A percentile compares a stretch with the other conserved stretches of the same genome.
Conservation (phyloP, 257 asterid species). For the Marsdenia floribunda region DNA sequence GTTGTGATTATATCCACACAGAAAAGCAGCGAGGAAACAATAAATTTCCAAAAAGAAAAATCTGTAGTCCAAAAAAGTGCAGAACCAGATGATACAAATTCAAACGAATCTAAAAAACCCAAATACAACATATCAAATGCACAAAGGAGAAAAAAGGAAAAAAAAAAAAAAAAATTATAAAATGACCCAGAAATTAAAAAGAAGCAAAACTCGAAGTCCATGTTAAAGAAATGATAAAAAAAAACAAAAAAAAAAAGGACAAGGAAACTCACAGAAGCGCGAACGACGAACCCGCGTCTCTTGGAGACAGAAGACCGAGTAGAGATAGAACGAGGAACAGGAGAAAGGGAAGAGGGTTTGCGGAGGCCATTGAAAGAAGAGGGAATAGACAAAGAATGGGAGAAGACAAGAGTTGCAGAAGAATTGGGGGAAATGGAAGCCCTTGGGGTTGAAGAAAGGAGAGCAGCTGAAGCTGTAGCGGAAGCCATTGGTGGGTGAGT, state of each 20-base stretch:
- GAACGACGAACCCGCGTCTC: constrained; percentile 36
- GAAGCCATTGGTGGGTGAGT: constrained; percentile 7
- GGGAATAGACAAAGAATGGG: constrained; percentile 36
- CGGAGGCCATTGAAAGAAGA: constrained; percentile 50
- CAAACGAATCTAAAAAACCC: neutral
- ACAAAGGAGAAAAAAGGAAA: neutral
- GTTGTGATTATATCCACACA: neutral
- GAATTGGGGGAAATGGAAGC: constrained; percentile 27
- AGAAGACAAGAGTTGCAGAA: constrained; percentile 16
- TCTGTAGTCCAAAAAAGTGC: neutral
- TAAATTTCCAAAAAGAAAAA: neutral
- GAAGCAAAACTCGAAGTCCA: neutral
- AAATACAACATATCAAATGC: neutral
- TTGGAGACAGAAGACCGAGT: constrained; percentile 30
- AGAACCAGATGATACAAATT: neutral
- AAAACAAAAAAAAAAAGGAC: too few species aligned
- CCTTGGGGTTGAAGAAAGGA: neutral
- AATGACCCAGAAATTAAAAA: neutral
- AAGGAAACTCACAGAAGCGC: constrained; percentile 57
- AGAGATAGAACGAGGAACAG: constrained; percentile 36
- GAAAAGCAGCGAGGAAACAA: neutral
- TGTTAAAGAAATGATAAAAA: neutral
- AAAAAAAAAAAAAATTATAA: neutral
- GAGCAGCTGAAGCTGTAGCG: constrained; percentile 5
- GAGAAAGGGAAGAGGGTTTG: constrained; percentile 32